These are phyloP conservation scores for Monilinia polystroma DNA, from an alignment of 2,329 filamentous ascomycete species.

Conservation along the genomic window DNA sequence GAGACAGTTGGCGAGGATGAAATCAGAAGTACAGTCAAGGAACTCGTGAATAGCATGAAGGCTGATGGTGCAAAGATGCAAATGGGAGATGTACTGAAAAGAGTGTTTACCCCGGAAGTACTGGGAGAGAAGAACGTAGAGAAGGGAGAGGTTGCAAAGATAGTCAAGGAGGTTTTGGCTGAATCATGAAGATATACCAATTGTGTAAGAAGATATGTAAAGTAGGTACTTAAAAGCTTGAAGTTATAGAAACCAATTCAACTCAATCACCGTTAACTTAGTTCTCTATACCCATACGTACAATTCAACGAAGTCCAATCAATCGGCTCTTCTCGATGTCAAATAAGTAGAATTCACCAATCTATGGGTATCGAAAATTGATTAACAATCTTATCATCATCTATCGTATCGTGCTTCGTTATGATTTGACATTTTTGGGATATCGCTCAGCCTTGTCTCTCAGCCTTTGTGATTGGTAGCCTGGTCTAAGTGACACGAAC, in stretches of 20 bases:
- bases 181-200: constrained; percentile 23
- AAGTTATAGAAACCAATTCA: constrained; percentile 7
- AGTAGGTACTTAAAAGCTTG: not conserved
- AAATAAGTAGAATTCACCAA: too few relatives aligned
- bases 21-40: constrained; percentile 53
- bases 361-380: too few relatives aligned
- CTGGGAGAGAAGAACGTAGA: constrained; percentile 65
- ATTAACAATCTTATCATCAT: not conserved
- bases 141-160: constrained; percentile 56
- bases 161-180: constrained; percentile 55
- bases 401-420: not conserved
- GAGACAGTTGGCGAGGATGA: constrained; percentile 58
- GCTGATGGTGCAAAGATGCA: constrained; percentile 48
- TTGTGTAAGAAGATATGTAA: not conserved
- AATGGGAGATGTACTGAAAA: constrained; percentile 64
- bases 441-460: constrained; percentile 16
- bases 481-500: constrained; percentile 16
- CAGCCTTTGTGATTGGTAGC: constrained; percentile 15
- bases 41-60: constrained; percentile 52
- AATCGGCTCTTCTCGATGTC: too few relatives aligned
- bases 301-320: too few relatives aligned
- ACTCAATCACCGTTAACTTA: not conserved
- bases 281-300: too few relatives aligned
- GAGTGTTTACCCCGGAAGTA: constrained; percentile 51
- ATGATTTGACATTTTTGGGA: constrained; percentile 11